These are phyloP conservation scores for Leucocoprinus birnbaumii DNA, from an alignment of 768 basidiomycete species.

Conservation along the genomic window DNA sequence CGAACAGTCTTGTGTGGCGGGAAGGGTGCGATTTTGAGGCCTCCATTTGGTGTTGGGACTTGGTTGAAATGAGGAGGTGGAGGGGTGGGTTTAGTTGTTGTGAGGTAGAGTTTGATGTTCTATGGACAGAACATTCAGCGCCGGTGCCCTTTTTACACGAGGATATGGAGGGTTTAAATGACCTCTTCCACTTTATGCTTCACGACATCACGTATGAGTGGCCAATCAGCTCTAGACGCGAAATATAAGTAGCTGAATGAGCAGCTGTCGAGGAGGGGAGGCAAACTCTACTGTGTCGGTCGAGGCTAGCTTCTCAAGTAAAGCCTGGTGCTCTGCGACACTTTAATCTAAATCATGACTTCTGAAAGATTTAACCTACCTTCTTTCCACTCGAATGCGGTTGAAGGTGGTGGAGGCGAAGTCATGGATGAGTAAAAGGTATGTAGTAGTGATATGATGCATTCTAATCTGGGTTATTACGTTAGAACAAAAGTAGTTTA, in stretches of 20 bases:
- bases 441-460: background rate
- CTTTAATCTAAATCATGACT: background rate
- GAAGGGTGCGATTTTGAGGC: conserved; percentile 72
- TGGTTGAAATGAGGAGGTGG: conserved; percentile 40
- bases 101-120: conserved; percentile 51
- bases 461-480: conserved; percentile 1
- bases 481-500: background rate
- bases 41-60: conserved; percentile 47
- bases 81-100: conserved; percentile 32
- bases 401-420: background rate
- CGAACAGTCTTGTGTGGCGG: conserved; percentile 53
- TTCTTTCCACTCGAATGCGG: conserved; percentile 12
- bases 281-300: conserved; percentile 64
- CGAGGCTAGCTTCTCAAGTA: conserved; percentile 60
- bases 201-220: conserved; percentile 63
- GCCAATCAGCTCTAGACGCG: conserved; percentile 62
- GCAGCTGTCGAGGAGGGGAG: conserved; percentile 9
- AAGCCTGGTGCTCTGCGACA: conserved; percentile 49
- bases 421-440: conserved; percentile 4
- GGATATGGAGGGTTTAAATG: conserved; percentile 1
- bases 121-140: conserved; percentile 22
- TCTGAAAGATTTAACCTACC: background rate
- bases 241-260: conserved; percentile 12
- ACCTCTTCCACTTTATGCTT: conserved; percentile 73
- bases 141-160: conserved; percentile 7